These are phyloP conservation scores for Mycena galericulata DNA, from an alignment of 768 basidiomycete genomes.

Conservation along the genomic window DNA sequence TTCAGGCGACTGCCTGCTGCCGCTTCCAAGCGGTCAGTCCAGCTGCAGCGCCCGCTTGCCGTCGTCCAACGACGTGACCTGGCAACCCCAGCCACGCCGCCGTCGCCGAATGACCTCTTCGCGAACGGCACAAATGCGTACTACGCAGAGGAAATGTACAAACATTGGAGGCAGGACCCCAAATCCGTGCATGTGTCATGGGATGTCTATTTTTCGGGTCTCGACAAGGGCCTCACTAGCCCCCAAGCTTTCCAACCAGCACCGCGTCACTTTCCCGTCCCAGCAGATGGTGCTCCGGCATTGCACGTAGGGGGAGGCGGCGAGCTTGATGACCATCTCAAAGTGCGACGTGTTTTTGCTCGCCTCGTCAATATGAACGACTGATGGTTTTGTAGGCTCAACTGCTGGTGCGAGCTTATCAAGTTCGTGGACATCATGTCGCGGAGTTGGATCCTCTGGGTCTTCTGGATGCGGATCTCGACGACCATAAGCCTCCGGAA, in stretches of 20 bases:
- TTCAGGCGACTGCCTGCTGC: constrained; percentile 46
- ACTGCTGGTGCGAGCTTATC: constrained; percentile 97
- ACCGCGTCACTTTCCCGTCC: constrained; percentile 76
- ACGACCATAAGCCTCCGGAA: constrained; percentile 83
- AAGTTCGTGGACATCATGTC: constrained; percentile 97
- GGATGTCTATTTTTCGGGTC: constrained; percentile 93
- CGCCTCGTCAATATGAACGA: constrained; percentile 10
- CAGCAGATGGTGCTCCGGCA: constrained; percentile 84
- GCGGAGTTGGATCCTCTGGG: constrained; percentile 97
- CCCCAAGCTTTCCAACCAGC: constrained; percentile 88
- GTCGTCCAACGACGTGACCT: constrained; percentile 46
- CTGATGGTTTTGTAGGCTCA: constrained; percentile 75
- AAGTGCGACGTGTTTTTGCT: constrained; percentile 62
- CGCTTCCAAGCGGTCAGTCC: constrained; percentile 31
- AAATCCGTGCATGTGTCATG: constrained; percentile 94
- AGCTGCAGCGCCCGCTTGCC: constrained; percentile 33
- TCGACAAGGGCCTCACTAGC: constrained; percentile 88
- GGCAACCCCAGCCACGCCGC: constrained; percentile 62
- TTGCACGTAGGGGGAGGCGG: constrained; percentile 76
- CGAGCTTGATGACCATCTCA: constrained; percentile 93
- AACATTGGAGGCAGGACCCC: constrained; percentile 90
- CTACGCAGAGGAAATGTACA: constrained; percentile 98
- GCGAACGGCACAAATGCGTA: constrained; percentile 96
- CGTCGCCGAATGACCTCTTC: constrained; percentile 86
- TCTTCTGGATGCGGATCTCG: constrained; percentile 90